These are phyloP conservation scores for Phoma sp. DNA, from an alignment of 2,329 filamentous ascomycete species.

Conservation along the genomic window DNA sequence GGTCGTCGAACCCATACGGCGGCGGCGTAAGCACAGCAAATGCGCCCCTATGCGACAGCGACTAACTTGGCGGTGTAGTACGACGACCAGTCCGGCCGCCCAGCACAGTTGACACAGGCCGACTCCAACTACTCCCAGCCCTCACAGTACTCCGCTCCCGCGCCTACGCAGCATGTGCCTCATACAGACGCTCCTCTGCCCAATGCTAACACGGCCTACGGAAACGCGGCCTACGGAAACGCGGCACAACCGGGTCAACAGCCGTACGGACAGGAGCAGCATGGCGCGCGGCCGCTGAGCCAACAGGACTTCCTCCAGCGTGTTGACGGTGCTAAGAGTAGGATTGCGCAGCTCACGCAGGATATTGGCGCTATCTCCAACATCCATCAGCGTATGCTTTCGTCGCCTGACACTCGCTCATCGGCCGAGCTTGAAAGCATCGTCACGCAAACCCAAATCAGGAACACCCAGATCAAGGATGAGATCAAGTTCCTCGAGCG, in stretches of 20 bases:
- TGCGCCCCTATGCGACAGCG: slow-evolving; percentile 13
- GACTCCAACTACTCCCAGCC: slow-evolving; percentile 48
- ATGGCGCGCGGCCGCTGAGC: slow-evolving; percentile 57
- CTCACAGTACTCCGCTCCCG: slow-evolving; percentile 42
- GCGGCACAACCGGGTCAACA: slow-evolving; percentile 29
- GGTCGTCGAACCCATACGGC: slow-evolving; percentile 39
- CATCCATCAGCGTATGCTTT: slow-evolving; percentile 74
- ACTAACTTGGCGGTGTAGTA: slow-evolving; percentile 25
- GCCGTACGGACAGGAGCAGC: slow-evolving; percentile 57
- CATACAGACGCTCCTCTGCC: slow-evolving; percentile 25
- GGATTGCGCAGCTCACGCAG: slow-evolving; percentile 70
- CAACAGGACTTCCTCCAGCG: slow-evolving; percentile 72
- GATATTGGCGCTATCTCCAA: slow-evolving; percentile 71
- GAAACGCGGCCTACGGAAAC: slow-evolving; percentile 50
- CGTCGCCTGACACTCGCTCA: slow-evolving; percentile 63
- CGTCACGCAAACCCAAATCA: slow-evolving; percentile 71
- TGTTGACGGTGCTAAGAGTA: slow-evolving; percentile 69
- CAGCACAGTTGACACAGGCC: slow-evolving; percentile 40
- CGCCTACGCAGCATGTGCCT: slow-evolving; percentile 35
- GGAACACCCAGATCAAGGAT: slow-evolving; percentile 77
- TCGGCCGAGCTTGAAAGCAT: slow-evolving; percentile 68
- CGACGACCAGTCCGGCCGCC: slow-evolving; percentile 31
- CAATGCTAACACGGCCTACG: slow-evolving; percentile 51
- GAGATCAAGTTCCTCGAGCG: slow-evolving; percentile 77
- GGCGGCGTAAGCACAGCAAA: slow-evolving; percentile 29